phyloP scores from a whole-genome alignment of 495 filamentous ascomycete genomes.

The Xylaria longipes region DNA sequence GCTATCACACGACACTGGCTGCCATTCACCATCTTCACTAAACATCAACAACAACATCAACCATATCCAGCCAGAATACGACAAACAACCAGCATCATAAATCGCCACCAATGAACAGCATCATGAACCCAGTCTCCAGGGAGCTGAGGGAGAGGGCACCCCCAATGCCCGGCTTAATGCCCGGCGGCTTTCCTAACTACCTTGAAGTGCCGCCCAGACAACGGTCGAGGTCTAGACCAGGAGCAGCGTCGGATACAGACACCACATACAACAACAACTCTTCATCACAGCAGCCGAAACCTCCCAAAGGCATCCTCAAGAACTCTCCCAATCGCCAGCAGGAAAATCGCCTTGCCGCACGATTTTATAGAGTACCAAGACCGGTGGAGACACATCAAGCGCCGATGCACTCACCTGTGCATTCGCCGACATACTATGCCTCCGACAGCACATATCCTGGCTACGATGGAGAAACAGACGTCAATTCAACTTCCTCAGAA shows the following conservation, averaged over 20 bases:
- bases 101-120: constrained; percentile 13
- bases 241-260: constrained; percentile 26
- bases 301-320: constrained; percentile 41
- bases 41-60: constrained; percentile 15
- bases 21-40: constrained; percentile 7
- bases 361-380: constrained; percentile 39
- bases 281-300: constrained; percentile 21
- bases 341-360: constrained; percentile 38
- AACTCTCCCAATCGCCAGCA: constrained; percentile 29
- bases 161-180: constrained; percentile 38
- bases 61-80: constrained; percentile 21
- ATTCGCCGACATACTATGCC: constrained; percentile 39
- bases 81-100: constrained; percentile 19
- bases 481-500: constrained; percentile 51
- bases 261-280: constrained; percentile 21
- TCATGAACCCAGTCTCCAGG: background rate
- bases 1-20: constrained; percentile 7
- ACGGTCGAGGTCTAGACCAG: constrained; percentile 33
- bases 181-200: constrained; percentile 37
- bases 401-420: constrained; percentile 26
- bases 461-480: constrained; percentile 46
- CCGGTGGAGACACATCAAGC: constrained; percentile 24
- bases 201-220: constrained; percentile 29
- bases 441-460: constrained; percentile 37
- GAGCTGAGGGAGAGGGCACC: constrained; percentile 18